Base-by-base conservation (phyloP, 2,329 filamentous ascomycete genomes). In the Xylaria sp. region DNA sequence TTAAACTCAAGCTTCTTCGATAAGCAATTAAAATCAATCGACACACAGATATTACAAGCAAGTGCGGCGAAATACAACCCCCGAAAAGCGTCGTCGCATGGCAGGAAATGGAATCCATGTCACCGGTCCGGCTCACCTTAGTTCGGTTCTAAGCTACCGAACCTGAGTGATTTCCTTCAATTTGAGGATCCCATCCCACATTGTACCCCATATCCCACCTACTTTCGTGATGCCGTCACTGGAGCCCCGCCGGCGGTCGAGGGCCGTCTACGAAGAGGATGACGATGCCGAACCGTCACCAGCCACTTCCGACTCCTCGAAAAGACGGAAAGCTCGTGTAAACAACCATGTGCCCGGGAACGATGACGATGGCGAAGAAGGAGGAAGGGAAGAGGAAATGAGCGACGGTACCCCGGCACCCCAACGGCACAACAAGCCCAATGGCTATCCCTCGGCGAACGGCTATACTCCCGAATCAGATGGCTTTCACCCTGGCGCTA, bases 401-500 rank as follows among this genome's bases (percentile, higher is more conserved):
- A 63, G 32, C 69, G 65, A 70, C 46, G 62, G 2, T 46, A 59
- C 63, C 64, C 69, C 66, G 13, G 59, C 41, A 39, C 59, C 58
- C 50, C 37, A 34, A 2, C 44, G 28, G 48, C 61, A 37, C 52
- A 60, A 28, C 52, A 60, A 52, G 25, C 46, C n/a, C 57, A 74
- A 75, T 32, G 68, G 52, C 18, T 62, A 57, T 6, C 37, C 71
- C 51, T 71, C 70, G 20, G 67, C 51, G 51, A 65, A 64, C 37
- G 59, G 48, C 32, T 60, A 50, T 50, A 52, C 37, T 44, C 46
- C 32, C 32, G 60, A 37, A 50, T 50, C 48, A 2, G 60, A 61
- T 56, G 79, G 81, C 10, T 89, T 87, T 70, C 87, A 92, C 72
- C 90, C 94, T 2, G 96, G 96, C 12, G 91, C 96, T 10, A 97